Evolutionary conservation across 1,139 yeast species (phyloP).

Genomic region (Kazachstania sp.): DNA sequence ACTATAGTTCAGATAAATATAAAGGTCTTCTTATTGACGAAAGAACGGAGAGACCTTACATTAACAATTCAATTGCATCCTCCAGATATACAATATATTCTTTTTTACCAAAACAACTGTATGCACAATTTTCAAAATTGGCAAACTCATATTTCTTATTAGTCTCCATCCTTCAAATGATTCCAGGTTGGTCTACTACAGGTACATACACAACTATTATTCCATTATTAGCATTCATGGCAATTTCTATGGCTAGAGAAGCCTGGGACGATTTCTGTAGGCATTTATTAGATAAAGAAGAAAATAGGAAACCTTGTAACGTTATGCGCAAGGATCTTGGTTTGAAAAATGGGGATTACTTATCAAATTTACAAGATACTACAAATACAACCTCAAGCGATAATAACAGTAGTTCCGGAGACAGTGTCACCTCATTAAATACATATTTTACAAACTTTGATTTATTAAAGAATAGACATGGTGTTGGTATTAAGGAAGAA

Average conservation of each 20-base stretch:
- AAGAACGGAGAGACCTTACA: slow-evolving; percentile 51
- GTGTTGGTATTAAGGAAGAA: slow-evolving; percentile 27
- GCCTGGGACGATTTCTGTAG: slow-evolving; percentile 90
- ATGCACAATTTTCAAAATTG: slow-evolving; percentile 84
- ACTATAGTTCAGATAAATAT: slow-evolving; percentile 12
- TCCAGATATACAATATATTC: slow-evolving; percentile 76
- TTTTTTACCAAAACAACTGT: slow-evolving; percentile 78
- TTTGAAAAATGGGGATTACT: slow-evolving; percentile 2
- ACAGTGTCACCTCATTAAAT: slow-evolving; percentile 1
- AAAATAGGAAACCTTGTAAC: slow-evolving; percentile 54
- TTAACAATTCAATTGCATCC: slow-evolving; percentile 66
- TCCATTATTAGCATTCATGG: slow-evolving; percentile 76
- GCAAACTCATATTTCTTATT: slow-evolving; percentile 82
- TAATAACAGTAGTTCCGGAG: not conserved
- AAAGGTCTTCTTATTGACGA: slow-evolving; percentile 48
- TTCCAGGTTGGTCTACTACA: slow-evolving; percentile 96
- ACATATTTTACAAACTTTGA: slow-evolving; percentile 23
- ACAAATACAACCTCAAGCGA: not conserved
- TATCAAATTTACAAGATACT: not conserved
- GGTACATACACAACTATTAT: slow-evolving; percentile 93
- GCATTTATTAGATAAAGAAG: slow-evolving; percentile 77
- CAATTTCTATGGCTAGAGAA: slow-evolving; percentile 87
- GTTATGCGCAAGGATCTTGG: slow-evolving; percentile 17
- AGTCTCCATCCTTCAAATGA: slow-evolving; percentile 88
- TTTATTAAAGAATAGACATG: slow-evolving; percentile 18